Evolutionary conservation across 2,329 filamentous ascomycete species (phyloP).

Genomic region (Neonectria coccinea): DNA sequence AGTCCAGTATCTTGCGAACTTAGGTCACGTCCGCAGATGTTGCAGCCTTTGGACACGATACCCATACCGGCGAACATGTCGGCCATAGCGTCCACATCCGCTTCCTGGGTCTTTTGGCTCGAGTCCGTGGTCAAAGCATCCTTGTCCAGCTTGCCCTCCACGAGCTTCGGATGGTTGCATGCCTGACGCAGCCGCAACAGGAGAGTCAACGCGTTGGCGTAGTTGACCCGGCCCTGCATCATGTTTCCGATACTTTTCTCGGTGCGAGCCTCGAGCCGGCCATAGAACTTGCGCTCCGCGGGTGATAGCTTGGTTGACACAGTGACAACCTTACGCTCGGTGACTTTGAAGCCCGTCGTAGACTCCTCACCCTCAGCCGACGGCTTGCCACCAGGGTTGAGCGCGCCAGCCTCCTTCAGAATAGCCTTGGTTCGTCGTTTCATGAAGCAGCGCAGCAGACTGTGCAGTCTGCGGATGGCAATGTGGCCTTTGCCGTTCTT

Average conservation of each 20-base stretch:
- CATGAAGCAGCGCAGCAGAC: slow-evolving; percentile 93
- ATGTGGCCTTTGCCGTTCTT: slow-evolving; percentile 90
- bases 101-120: slow-evolving; percentile 64
- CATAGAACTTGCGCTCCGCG: slow-evolving; percentile 87
- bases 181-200: slow-evolving; percentile 91
- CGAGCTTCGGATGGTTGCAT: slow-evolving; percentile 92
- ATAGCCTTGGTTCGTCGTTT: slow-evolving; percentile 98
- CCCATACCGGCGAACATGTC: slow-evolving; percentile 88
- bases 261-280: slow-evolving; percentile 83
- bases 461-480: slow-evolving; percentile 87
- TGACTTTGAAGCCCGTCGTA: slow-evolving; percentile 85
- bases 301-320: slow-evolving; percentile 82
- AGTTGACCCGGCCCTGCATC: slow-evolving; percentile 87
- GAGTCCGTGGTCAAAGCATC: slow-evolving; percentile 80
- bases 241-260: slow-evolving; percentile 89
- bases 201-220: slow-evolving; percentile 92
- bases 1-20: slow-evolving; percentile 58
- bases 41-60: slow-evolving; percentile 81
- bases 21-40: slow-evolving; percentile 82
- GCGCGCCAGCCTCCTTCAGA: slow-evolving; percentile 85
- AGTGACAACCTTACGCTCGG: slow-evolving; percentile 87
- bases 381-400: slow-evolving; percentile 79
- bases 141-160: slow-evolving; percentile 85
- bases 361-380: slow-evolving; percentile 62
- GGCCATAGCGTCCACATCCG: slow-evolving; percentile 84